Conservation (phyloP, 306 rosid genomes). For the Acacia acuminata region DNA sequence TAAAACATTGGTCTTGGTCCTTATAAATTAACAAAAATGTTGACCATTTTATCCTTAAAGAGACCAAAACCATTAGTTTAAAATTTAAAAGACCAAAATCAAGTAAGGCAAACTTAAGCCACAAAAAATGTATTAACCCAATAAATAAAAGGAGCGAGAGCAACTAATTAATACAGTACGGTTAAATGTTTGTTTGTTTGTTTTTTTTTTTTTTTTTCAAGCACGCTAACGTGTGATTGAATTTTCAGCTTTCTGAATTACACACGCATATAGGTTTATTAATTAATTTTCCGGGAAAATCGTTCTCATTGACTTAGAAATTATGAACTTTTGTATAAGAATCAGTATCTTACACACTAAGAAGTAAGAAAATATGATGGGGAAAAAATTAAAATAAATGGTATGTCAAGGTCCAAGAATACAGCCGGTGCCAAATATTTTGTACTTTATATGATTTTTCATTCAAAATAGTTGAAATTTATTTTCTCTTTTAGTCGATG, state of each 20-base stretch:
- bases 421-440: slow-evolving; percentile 55
- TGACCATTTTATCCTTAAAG: no score
- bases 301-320: slow-evolving; percentile 39
- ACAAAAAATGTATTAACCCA: no score
- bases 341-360: slow-evolving; percentile 27
- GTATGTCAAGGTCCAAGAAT: slow-evolving; percentile 32
- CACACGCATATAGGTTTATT: slow-evolving; percentile 26
- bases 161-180: neutral
- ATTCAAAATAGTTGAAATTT: slow-evolving; percentile 64
- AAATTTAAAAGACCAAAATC: no score
- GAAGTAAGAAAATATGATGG: neutral
- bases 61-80: no score
- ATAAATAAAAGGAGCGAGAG: neutral
- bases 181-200: no score
- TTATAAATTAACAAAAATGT: no score
- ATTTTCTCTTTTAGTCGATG: slow-evolving; percentile 26
- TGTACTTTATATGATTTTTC: neutral
- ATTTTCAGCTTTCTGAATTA: slow-evolving; percentile 33
- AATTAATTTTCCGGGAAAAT: slow-evolving; percentile 34
- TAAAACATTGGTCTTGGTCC: no score
- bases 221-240: neutral
- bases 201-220: neutral
- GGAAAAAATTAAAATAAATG: neutral
- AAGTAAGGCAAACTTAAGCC: no score
- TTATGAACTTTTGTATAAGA: neutral